These are phyloP conservation scores for Phytophthora colocasiae DNA, from an alignment of 352 stramenopile species.

Conservation along the genomic window DNA sequence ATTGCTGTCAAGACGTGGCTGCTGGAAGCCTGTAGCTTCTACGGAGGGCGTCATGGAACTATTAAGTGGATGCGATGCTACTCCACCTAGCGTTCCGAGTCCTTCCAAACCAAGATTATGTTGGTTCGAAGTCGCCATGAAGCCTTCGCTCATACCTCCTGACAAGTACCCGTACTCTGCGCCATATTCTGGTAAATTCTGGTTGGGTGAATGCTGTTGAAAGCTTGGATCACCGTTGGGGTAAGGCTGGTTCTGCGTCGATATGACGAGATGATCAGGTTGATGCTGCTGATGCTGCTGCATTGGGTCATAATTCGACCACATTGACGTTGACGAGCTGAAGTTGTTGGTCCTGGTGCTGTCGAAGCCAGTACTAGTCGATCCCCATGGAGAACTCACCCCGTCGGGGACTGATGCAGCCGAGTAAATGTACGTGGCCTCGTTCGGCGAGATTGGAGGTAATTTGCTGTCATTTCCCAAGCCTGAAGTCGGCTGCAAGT, in stretches of 20 bases:
- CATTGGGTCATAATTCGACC: constrained; percentile 38
- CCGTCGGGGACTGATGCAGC: constrained; percentile 30
- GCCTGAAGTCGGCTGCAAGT: constrained; percentile 28
- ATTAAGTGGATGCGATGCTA: constrained; percentile 12
- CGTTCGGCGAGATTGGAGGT: constrained; percentile 44
- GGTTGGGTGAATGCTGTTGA: constrained; percentile 17
- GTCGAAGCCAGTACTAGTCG: constrained; percentile 20
- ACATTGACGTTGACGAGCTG: constrained; percentile 32
- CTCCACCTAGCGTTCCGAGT: constrained; percentile 10
- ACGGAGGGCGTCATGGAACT: background rate
- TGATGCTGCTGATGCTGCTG: constrained; percentile 25
- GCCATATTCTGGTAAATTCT: constrained; percentile 27
- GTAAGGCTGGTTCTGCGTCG: constrained; percentile 38
- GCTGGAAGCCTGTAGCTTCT: constrained; percentile 9
- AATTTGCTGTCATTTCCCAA: constrained; percentile 35
- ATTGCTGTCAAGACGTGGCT: constrained; percentile 26
- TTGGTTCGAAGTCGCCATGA: constrained; percentile 17
- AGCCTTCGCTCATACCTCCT: constrained; percentile 17
- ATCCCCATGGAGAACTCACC: constrained; percentile 23
- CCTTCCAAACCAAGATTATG: constrained; percentile 17
- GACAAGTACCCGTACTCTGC: constrained; percentile 23
- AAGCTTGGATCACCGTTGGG: constrained; percentile 23
- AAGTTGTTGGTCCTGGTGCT: constrained; percentile 36
- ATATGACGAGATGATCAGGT: constrained; percentile 27
- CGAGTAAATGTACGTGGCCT: constrained; percentile 50